Conservation (phyloP, 2,329 filamentous ascomycete genomes). For the Aspergillus oerlinghausenensis region DNA sequence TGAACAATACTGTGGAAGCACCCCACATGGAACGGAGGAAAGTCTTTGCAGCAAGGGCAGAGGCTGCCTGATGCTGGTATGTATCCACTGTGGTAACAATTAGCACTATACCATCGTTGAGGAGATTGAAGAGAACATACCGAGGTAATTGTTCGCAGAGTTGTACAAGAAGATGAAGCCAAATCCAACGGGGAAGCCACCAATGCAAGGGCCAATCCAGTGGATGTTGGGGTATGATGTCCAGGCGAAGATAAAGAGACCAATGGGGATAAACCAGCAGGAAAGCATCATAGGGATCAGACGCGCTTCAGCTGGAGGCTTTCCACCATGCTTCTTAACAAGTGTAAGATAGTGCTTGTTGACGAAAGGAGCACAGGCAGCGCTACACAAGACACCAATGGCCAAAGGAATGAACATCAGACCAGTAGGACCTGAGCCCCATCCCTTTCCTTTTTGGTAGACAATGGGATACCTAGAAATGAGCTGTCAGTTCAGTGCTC, state of each 20-base stretch:
- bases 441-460: conserved; percentile 76
- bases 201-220: conserved; percentile 69
- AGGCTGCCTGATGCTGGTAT: conserved; percentile 71
- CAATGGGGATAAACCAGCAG: conserved; percentile 68
- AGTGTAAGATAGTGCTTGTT: conserved; percentile 76
- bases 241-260: conserved; percentile 66
- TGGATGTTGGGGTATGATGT: conserved; percentile 60
- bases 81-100: conserved; percentile 49
- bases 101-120: conserved; percentile 3
- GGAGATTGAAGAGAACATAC: conserved; percentile 16
- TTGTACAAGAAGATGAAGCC: conserved; percentile 84
- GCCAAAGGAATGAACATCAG: conserved; percentile 85
- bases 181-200: conserved; percentile 68
- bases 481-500: conserved; percentile 9
- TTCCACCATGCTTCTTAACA: conserved; percentile 59
- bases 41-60: conserved; percentile 75
- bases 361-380: conserved; percentile 64
- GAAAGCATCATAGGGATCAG: conserved; percentile 78
- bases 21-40: conserved; percentile 78
- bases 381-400: conserved; percentile 66
- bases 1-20: conserved; percentile 72
- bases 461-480: conserved; percentile 49
- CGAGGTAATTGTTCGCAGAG: conserved; percentile 68
- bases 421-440: conserved; percentile 66
- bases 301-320: conserved; percentile 70